Evolutionary conservation across 192 early-diverging fungal genomes (phyloP).

Genomic region (Coemansia sp.): DNA sequence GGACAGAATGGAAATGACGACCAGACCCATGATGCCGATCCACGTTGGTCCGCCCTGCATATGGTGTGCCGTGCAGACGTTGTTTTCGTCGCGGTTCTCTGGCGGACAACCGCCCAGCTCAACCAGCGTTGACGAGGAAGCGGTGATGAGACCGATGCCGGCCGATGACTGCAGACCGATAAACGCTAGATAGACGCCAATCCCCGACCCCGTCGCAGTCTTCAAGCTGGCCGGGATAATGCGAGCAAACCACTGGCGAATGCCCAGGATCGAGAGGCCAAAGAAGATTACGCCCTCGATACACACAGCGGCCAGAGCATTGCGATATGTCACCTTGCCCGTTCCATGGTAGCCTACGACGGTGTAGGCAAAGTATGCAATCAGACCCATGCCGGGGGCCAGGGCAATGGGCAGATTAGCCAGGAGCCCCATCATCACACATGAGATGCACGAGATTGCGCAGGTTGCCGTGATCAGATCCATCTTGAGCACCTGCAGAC

Average conservation of each 20-base stretch:
- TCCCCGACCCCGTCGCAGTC: conserved; percentile 71
- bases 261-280: conserved; percentile 67
- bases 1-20: conserved; percentile 64
- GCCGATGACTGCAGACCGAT: conserved; percentile 79
- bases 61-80: conserved; percentile 56
- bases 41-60: conserved; percentile 66
- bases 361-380: conserved; percentile 81
- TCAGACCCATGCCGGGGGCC: conserved; percentile 82
- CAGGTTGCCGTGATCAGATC: conserved; percentile 75
- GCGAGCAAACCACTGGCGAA: conserved; percentile 78
- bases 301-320: conserved; percentile 72
- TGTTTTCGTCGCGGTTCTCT: conserved; percentile 56
- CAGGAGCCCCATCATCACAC: conserved; percentile 63
- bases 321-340: conserved; percentile 69
- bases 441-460: conserved; percentile 62
- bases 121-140: conserved; percentile 64
- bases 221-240: conserved; percentile 70
- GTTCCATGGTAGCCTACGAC: conserved; percentile 78
- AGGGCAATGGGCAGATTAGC: conserved; percentile 78
- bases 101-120: conserved; percentile 66
- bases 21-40: conserved; percentile 71
- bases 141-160: conserved; percentile 73
- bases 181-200: conserved; percentile 75
- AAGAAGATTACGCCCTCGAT: conserved; percentile 82
- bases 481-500: conserved; percentile 61